Base-by-base conservation (phyloP, 192 early-diverging fungal species). In the Entrophospora sp. region DNA sequence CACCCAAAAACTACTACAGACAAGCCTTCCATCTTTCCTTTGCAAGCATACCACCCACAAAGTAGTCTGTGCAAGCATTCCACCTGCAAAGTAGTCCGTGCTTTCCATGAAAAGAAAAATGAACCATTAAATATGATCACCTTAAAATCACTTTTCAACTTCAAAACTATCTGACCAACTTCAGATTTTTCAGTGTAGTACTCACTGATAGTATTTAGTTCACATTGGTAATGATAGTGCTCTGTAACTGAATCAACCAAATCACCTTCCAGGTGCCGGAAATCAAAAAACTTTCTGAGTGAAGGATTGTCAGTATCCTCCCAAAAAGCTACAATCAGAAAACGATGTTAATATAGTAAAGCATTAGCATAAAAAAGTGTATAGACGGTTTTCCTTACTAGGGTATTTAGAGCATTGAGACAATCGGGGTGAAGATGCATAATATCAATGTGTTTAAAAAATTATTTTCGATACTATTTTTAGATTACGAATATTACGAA, bases 61-160 rank as follows among this genome's bases (percentile, higher is more conserved):
- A 12, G 12, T 60, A 60, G 58, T 40, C 37, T 9, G 58, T 60
- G 35, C 36, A 59, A 40, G 18, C 37, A 60, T 60, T 60, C 38
- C 57, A 40, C 57, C 57, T 28, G 24, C 20, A 40, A 60, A 60
- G 37, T 42, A 22, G 38, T 40, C 38, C 38, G 27, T n/a, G n/a
- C n/a, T n/a, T 53, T 53, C 24, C 10, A 53, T n/a, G 2, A 28
- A 30, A 6, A 53, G n/a, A 32, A 32, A 24, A 25, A 36, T 38
- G 22, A 38, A 60, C 24, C n/a, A n/a, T n/a, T n/a, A 25, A 27
- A 60, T 25, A 5, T 10, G 40, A 25, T 12, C 5, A 42, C 58
- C 36, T 60, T 40, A n/a, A 24, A 60, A 2, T 40, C 22, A 28
- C 13, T 27, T 60, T 24, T 60, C 22, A 14, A 60, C 2, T 60